Base-by-base conservation (phyloP, 306 rosid species). In the Citrullus amarus region DNA sequence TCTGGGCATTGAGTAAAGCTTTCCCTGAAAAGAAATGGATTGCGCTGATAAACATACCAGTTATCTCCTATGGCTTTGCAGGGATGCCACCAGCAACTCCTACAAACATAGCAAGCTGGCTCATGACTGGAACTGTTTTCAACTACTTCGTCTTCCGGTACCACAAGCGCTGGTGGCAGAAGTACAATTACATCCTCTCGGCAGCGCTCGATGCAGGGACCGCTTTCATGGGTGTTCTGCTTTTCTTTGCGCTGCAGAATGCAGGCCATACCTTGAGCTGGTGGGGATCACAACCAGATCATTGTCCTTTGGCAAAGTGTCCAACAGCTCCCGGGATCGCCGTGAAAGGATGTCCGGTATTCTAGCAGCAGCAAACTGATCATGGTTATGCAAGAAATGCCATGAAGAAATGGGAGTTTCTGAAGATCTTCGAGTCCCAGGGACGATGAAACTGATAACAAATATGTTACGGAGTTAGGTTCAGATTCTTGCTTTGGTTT, bases 61-160 rank as follows among this genome's bases (percentile, higher is more conserved):
- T 96, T 69, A 90, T 96, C 83, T 80, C 86, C 12, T 96, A 92
- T 46, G 99, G 99, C 4, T 96, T 96, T 79, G 98, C 98, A 2
- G 99, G 98, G 66, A 90, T 96, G 98, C 98, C 99, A 13, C 99
- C 99, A 0, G 99, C 99, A 34, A 96, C 96, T 61, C 99, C 99
- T 15, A 89, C 98, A 53, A 96, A 96, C 77, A 96, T 96, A 62
- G 93, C 97, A 17, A 96, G 99, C 83, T 92, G 99, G 99, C 97
- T 92, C 8, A 4, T 92, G 60, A 96, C 99, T 0, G 99, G 99
- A 86, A 89, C 89, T 69, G 83, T 91, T 85, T 96, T 96, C 88
- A 96, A 96, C 78, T 96, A 76, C 89, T 96, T 96, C 10, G 90
- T 96, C 79, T 96, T 96, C 84, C 86, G 85, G 36, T 91, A 82